Evolutionary conservation across 257 asterid genomes (phyloP), one percentile per base, ranked within the genome.

Genomic region (Capsicum baccatum): DNA sequence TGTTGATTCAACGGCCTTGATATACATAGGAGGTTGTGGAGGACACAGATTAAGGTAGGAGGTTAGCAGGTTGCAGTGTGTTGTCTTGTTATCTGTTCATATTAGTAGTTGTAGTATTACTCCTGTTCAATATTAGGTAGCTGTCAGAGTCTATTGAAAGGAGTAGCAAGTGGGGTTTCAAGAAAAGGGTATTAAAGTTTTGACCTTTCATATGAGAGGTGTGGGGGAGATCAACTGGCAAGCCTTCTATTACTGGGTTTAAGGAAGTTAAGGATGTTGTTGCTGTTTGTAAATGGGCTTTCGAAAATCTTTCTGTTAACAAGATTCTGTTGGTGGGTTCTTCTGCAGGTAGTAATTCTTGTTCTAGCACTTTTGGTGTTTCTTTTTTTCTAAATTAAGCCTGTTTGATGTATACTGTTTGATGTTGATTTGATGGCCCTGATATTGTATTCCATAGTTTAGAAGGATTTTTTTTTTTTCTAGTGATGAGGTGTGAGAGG

Each of bases 141-240:
- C 55, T 81, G 86, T 67, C 94, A 90, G 81, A 86, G 85, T 66
- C 88, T 92, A 12, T 79, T 90, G 62, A 84, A 84, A 57, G 94
- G 93, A 57, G 87, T 92, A 57, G 92, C 92, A 3, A 57, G 82
- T 56, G 89, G 92, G 84, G 81, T 91, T 16, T 89, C 94, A 15
- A 73, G 81, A 79, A 87, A 85, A 73, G 94, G 92, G 59, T 87
- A 85, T 80, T 80, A 91, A 89, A 88, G 89, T 90, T 74, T 86
- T 91, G 66, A 91, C 92, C 83, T 91, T 90, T 81, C 91, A 91
- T 84, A 88, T 90, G 92, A 89, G 94, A 87, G 92, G 94, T 67
- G 94, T 84, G 26, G 92, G 92, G 94, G 10, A 83, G 84, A 37
- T 91, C 94, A 63, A 85, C 90, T 0, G 93, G 94, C 13, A 86